Percentiles rank a stretch among this genome's conserved stretches.
Evolutionary conservation across 2,329 filamentous ascomycete species (phyloP).

Genomic region (Aspergillus sp.): DNA sequence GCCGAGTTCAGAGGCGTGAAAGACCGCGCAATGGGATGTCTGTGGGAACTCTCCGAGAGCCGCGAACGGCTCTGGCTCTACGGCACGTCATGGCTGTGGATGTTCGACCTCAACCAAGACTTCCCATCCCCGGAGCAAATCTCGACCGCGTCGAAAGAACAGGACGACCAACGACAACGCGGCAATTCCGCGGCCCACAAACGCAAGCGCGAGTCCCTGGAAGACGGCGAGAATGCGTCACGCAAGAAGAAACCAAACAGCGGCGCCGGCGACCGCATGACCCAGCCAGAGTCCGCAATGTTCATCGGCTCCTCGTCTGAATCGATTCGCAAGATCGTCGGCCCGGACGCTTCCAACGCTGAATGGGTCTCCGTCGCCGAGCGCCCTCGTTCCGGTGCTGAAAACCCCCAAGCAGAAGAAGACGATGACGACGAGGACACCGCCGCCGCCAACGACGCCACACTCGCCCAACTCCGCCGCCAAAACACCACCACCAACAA

Average conservation of each 20-base stretch:
- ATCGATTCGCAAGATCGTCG: conserved; percentile 37
- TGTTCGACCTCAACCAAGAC: conserved; percentile 76
- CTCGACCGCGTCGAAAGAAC: conserved; percentile 12
- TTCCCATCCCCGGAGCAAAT: conserved; percentile 38
- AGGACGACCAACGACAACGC: conserved; percentile 16
- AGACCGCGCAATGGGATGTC: conserved; percentile 70
- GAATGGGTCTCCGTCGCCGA: conserved; percentile 28
- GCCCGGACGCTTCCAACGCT: conserved; percentile 26
- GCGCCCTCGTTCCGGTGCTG: conserved; percentile 12
- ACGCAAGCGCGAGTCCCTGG: conserved; percentile 33
- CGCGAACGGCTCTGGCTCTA: conserved; percentile 75
- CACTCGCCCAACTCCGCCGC: conserved; percentile 24
- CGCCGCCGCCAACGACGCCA: conserved; percentile 19
- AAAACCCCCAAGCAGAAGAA: conserved; percentile 23
- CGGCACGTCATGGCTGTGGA: conserved; percentile 75
- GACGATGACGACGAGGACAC: conserved; percentile 26
- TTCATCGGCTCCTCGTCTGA: conserved; percentile 39
- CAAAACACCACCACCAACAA: conserved; percentile 9
- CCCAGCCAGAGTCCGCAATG: conserved; percentile 34
- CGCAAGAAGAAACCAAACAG: conserved; percentile 37
- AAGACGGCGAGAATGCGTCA: conserved; percentile 35
- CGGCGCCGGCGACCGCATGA: conserved; percentile 48
- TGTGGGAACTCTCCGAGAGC: conserved; percentile 61
- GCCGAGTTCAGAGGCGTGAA: conserved; percentile 62
- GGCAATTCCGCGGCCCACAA: conserved; percentile 24